Evolutionary conservation across 192 early-diverging fungal species (phyloP).

Genomic region (Kickxella alabastrina): DNA sequence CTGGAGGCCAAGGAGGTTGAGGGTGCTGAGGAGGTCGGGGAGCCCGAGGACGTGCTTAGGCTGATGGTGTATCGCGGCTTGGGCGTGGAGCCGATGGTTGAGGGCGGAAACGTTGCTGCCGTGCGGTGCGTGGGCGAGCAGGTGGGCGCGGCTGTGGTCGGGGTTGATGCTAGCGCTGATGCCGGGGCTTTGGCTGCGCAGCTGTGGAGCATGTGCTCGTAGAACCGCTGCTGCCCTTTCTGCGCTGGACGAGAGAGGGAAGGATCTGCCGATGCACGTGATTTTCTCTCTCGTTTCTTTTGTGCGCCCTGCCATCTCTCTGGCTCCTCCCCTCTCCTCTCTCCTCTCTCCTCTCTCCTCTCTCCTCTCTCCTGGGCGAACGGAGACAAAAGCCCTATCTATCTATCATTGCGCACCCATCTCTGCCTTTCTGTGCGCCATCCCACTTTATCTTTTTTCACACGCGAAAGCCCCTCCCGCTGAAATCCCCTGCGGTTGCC

Average conservation of each 20-base stretch:
- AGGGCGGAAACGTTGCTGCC: constrained; percentile 10
- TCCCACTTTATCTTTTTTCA: no score
- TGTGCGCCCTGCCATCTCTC: no score
- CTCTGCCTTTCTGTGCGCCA: no score
- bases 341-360: no score
- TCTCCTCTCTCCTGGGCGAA: no score
- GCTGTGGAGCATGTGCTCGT: constrained; percentile 45
- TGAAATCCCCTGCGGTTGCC: no score
- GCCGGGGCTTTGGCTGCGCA: constrained; percentile 16
- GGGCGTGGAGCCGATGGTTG: constrained; percentile 38
- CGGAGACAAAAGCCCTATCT: no score
- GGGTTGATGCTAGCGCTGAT: not conserved
- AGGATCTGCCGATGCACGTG: no score
- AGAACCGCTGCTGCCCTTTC: not conserved
- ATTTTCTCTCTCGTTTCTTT: not conserved
- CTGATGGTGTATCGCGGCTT: constrained; percentile 33
- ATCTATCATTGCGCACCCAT: no score
- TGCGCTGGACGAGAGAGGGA: no score
- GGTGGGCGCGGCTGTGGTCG: constrained; percentile 14
- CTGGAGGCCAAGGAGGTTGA: constrained; percentile 36
- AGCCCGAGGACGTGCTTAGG: constrained; percentile 25
- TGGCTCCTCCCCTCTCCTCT: no score
- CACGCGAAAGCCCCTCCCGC: no score
- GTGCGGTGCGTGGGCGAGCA: constrained; percentile 15
- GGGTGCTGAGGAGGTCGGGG: not conserved